phyloP scores from a whole-genome alignment of 192 early-diverging fungal species.

The Haplosporangium gracile region DNA sequence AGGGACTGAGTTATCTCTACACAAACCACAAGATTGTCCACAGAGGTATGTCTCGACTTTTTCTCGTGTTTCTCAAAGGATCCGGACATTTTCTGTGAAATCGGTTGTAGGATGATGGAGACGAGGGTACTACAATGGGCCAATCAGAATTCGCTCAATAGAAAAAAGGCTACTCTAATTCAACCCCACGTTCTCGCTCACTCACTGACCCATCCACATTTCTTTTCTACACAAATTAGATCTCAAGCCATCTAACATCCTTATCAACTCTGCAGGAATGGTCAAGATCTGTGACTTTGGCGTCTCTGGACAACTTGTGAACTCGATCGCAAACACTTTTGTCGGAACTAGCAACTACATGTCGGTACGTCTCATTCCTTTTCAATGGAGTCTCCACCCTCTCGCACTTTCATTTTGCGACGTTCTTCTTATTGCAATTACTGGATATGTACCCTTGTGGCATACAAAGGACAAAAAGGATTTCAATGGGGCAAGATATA shows the following conservation, averaged over 20 bases:
- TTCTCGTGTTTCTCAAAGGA: not conserved
- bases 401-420: not conserved
- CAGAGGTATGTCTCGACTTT: slow-evolving; percentile 71
- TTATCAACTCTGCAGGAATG: slow-evolving; percentile 83
- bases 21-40: slow-evolving; percentile 94
- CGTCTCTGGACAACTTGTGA: slow-evolving; percentile 89
- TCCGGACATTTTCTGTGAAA: not conserved
- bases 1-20: slow-evolving; percentile 89
- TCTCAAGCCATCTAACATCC: slow-evolving; percentile 89
- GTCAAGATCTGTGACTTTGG: slow-evolving; percentile 93
- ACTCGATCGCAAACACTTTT: slow-evolving; percentile 88
- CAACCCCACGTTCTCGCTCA: not conserved
- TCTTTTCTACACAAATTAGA: slow-evolving; percentile 56
- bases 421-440: not conserved
- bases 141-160: not conserved
- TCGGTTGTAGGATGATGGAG: not conserved
- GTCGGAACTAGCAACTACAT: slow-evolving; percentile 89
- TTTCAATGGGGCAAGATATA: not conserved
- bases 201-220: not conserved
- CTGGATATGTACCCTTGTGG: slow-evolving; percentile 9
- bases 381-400: not conserved
- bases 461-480: not conserved
- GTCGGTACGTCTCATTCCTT: slow-evolving; percentile 66
- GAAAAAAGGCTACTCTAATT: not conserved
- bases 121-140: not conserved